Base-by-base conservation (phyloP, 2,329 filamentous ascomycete species). In the Fusarium domesticum region DNA sequence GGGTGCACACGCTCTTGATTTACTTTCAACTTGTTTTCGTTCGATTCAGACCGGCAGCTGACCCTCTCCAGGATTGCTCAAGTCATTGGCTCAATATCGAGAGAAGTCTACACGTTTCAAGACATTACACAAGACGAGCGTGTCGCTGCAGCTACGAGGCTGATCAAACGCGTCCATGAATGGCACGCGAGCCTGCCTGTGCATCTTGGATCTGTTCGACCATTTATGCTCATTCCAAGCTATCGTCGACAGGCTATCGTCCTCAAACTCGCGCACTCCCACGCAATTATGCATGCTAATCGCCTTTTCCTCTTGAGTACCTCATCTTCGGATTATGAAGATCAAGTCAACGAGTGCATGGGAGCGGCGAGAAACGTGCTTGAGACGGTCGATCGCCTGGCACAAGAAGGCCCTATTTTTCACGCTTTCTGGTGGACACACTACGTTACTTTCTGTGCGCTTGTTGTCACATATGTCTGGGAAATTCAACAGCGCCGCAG, bases 251-350 rank as follows among this genome's bases (percentile, higher is more conserved):
- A 81, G 49, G 72, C 76, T 2, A 74, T 68, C 1, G 76, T 78
- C 1, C 60, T 82, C 8, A 74, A 73, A 31, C 64, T 82, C 0
- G 76, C 76, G 0, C 73, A 80, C 49, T 72, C 70, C 5, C 78
- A 82, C 41, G 75, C 77, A 3, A 66, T 77, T 7, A 77, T 83
- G 56, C 70, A 81, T 15, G 71, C 76, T 6, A 79, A 77, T 36
- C 71, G 79, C 0, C 72, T 75, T 0, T 77, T 81, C 35, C 66
- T 82, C 0, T 65, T 81, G 0, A 67, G 43, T 33, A 64, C 28
- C 6, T 47, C 50, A 2, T 38, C 39, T 1, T 19, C 39, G 3
- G 23, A 40, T 0, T 46, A 42, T 10, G 47, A 53, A 18, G 39
- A 16, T 14, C 51, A 62, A 47, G 64, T 77, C 1, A 54, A 64